Base-by-base conservation (phyloP, 306 rosid species). In the Medicago truncatula region DNA sequence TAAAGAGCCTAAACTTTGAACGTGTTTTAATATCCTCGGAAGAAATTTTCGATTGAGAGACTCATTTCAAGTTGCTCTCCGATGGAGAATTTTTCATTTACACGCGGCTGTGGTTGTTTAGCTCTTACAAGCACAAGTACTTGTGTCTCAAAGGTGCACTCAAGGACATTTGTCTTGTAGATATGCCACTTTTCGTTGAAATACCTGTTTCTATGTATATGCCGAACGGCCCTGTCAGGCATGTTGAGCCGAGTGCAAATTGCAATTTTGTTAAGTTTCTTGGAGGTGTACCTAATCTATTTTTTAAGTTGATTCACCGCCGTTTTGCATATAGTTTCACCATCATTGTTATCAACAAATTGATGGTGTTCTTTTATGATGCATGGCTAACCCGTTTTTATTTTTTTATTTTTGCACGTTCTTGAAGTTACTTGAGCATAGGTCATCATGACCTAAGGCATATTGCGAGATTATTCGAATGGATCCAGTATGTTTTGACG, bases 401-500 rank as follows among this genome's bases (percentile, higher is more conserved):
- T 49, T 80, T 41, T 7, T 39, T 69, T 49, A 76, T 38, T 43
- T 80, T 71, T 65, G 64, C n/a, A 6, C 9, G 7, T 70, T 77
- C 81, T 81, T 75, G 85, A 74, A 96, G 99, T 96, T 96, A 90
- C 87, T 82, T 96, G 92, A 96, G 98, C 86, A 81, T 92, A 85
- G 99, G 93, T 65, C 81, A 80, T 65, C 80, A 81, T 83, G 85
- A 86, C 49, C 80, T 75, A 2, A 80, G 83, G 72, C 41, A 57
- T 49, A 83, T 56, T 70, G 80, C 91, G 88, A 83, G 89, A 80
- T 71, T 64, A 71, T 95, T 53, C 92, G 88, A 83, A 81, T 95
- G 83, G 52, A 80, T 87, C 96, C 87, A 86, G 99, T 95, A 75
- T 81, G 91, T 83, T 95, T 95, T 72, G 92, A 85, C 81, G 99